These are phyloP conservation scores for Boletus rubroflammeus DNA, from an alignment of 768 basidiomycete species.

Conservation along the genomic window DNA sequence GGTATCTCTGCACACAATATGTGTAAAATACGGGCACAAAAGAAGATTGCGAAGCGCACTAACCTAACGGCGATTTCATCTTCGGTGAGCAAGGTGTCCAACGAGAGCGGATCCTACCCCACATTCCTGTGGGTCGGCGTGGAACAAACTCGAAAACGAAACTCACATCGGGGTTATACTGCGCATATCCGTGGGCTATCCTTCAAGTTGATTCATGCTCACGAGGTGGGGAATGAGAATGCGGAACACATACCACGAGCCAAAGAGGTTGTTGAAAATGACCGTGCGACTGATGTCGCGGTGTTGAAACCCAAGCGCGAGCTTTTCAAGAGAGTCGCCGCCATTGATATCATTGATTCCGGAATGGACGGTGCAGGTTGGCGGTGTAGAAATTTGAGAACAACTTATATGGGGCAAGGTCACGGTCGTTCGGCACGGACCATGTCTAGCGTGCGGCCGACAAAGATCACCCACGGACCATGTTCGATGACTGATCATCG, in stretches of 20 bases:
- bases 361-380: background rate
- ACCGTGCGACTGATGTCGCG: conserved; percentile 9
- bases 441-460: background rate
- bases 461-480: background rate
- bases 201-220: background rate
- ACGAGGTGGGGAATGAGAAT: background rate
- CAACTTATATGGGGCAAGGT: background rate
- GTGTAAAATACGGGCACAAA: conserved; percentile 1
- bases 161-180: conserved; percentile 24
- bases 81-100: conserved; percentile 79
- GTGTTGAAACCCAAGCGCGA: conserved; percentile 10
- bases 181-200: conserved; percentile 17
- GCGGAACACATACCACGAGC: conserved; percentile 17
- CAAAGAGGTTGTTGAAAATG: conserved; percentile 20
- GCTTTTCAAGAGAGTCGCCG: conserved; percentile 2
- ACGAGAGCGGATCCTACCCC: conserved; percentile 73
- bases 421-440: conserved; percentile 16
- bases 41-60: conserved; percentile 10
- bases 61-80: conserved; percentile 90
- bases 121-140: conserved; percentile 2
- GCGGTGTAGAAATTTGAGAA: background rate
- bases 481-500: background rate
- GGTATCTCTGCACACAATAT: conserved; percentile 55
- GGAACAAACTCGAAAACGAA: background rate
- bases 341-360: conserved; percentile 2